Base-by-base conservation (phyloP, 805 yeast genomes). In the Maudiozyma barnettii region DNA sequence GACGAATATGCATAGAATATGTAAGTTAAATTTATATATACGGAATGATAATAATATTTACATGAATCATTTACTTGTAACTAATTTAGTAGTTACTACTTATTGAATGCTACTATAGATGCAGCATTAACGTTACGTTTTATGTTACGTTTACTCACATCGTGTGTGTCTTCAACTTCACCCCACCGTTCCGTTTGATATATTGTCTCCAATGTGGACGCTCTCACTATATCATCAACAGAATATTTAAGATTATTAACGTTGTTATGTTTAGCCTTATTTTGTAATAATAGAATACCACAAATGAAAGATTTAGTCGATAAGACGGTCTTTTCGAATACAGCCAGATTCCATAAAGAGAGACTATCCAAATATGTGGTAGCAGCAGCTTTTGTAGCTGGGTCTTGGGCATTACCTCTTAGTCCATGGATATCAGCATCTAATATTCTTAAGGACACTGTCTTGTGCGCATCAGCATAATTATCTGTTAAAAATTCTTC, bases 141-240 rank as follows among this genome's bases (percentile, higher is more conserved):
- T 57, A 95, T 74, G 56, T 93, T 97, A 37, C 82, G 95, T 64
- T 84, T 82, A 58, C 87, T 95, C n/a, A 93, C 97, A 64, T 93
- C 99, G 62, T 93, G 99, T 2, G 98, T 88, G 60, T 93, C 99
- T 68, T 93, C 98, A 21, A 91, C 98, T 66, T 91, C 97, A 30
- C 99, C 99, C 99, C 99, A 93, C 59, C 81, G 76, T 20, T 79
- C 80, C 33, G 95, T 85, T 67, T 93, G 99, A 66, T 77, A 78
- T 31, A 82, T 79, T 13, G 82, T 81, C 61, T 93, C 99, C 57
- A 93, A 71, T 48, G 84, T 81, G 9, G 89, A 89, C 49, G 84
- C 76, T 57, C 78, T 78, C 1, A 90, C 83, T 37, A 91, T 74
- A 51, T 87, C 85, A 46, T 83, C 89, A 16, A 85, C 67, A 2